Base-by-base conservation (phyloP, 257 asterid genomes). In the Cynanchum wilfordii region DNA sequence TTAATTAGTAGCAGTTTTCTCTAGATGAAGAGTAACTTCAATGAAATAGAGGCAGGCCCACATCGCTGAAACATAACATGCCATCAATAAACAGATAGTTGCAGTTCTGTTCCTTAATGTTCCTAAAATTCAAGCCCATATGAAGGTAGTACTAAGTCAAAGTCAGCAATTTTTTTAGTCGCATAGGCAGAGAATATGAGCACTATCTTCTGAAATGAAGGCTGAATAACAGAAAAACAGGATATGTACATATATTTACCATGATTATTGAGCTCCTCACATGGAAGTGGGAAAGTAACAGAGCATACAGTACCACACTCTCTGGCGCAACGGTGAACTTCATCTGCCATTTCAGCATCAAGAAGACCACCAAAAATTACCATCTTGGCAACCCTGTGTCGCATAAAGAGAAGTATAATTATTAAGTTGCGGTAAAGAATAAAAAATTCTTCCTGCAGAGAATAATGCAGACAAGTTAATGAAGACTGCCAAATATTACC, bases 301-400 rank as follows among this genome's bases (percentile, higher is more conserved):
- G 96, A 84, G 72, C 82, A 82, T 40, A 87, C 82, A 16, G 92
- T 78, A 69, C 97, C 99, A 81, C 85, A 78, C 80, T 84, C 80
- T 76, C 73, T 81, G 16, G 96, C 96, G 70, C 70, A 76, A 71
- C 77, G 84, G 77, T 95, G 97, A 83, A 89, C 96, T 76, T 90
- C 97, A 79, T 87, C 87, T 20, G 91, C 96, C 96, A 92, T 90
- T 56, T 84, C 86, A 76, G 68, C 84, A 80, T 75, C 75, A 73
- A 86, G 83, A 78, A 90, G 96, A 76, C 96, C 93, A 45, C 99
- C 99, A 69, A 95, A 78, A 82, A 95, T 75, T 74, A 90, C 96
- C 1, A 96, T 95, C 89, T 80, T 92, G 66, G 98, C 96, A 75
- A 90, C 92, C 94, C 99, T 95, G 86, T 84, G 86, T 68, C 76